Evolutionary conservation across 106 monocot species (phyloP).

Genomic region (Apostasia ramifera): DNA sequence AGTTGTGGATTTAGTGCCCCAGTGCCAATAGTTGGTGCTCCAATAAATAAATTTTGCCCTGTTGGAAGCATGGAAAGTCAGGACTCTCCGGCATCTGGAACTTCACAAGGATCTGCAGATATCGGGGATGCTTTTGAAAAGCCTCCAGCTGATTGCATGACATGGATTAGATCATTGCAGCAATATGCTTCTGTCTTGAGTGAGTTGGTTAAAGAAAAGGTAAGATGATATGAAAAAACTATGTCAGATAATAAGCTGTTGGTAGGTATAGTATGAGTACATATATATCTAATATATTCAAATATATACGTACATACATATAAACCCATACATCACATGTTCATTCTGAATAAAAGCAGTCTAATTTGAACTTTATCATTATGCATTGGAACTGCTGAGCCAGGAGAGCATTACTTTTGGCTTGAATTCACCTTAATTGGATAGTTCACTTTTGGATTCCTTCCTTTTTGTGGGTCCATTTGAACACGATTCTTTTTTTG

Average conservation of each 20-base stretch:
- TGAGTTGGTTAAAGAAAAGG: conserved; percentile 78
- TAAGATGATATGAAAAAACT: conserved; percentile 7
- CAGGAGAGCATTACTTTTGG: too few relatives aligned
- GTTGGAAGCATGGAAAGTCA: conserved; percentile 42
- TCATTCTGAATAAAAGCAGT: too few relatives aligned
- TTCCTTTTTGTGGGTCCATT: background rate
- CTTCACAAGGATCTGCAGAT: conserved; percentile 78
- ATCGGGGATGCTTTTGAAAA: conserved; percentile 62
- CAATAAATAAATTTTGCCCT: conserved; percentile 7
- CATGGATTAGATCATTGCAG: conserved; percentile 78
- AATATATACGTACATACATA: too few relatives aligned
- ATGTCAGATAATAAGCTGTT: too few relatives aligned
- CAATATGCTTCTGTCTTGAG: conserved; percentile 59
- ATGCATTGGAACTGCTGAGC: too few relatives aligned
- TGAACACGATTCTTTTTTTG: background rate
- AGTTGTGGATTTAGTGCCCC: conserved; percentile 54
- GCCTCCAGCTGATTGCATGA: conserved; percentile 53
- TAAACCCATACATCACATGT: too few relatives aligned
- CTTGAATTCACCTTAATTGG: too few relatives aligned
- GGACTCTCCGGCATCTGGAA: conserved; percentile 44
- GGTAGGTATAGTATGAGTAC: too few relatives aligned
- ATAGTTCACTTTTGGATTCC: too few relatives aligned
- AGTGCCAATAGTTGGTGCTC: conserved; percentile 54
- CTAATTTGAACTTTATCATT: too few relatives aligned
- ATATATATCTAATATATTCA: too few relatives aligned